Evolutionary conservation across 352 stramenopile species (phyloP).

Genomic region (Blastocystis sp.): DNA sequence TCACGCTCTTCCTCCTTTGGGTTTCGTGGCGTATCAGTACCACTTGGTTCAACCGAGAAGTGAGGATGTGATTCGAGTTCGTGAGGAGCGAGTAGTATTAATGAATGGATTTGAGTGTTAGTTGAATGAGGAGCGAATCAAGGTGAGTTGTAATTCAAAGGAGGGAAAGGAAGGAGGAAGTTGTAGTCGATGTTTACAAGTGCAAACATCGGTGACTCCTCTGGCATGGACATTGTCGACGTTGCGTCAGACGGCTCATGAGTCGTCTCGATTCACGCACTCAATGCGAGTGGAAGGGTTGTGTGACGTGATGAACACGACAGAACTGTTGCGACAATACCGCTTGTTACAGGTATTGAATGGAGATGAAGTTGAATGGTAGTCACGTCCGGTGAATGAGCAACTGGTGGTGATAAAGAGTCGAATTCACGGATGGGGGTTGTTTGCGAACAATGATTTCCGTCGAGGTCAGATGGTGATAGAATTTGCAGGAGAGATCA

Average conservation of each 20-base stretch:
- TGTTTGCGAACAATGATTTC: constrained; percentile 12
- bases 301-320: neutral
- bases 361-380: neutral
- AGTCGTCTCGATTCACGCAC: no score
- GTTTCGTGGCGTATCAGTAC: neutral
- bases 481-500: constrained; percentile 42
- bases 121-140: neutral
- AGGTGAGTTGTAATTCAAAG: neutral
- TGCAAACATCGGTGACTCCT: neutral
- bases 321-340: constrained; percentile 10
- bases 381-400: neutral
- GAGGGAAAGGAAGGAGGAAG: neutral
- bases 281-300: neutral
- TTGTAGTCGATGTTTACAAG: neutral
- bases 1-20: neutral
- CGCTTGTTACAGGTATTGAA: neutral
- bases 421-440: constrained; percentile 44
- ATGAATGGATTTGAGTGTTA: neutral
- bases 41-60: neutral
- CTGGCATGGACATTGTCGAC: constrained; percentile 25
- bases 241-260: neutral
- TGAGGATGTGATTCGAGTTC: constrained; percentile 2
- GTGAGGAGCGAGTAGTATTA: neutral
- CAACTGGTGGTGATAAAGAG: constrained; percentile 5
- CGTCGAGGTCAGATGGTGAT: constrained; percentile 33